Percentiles rank a stretch among this genome's conserved stretches.
Evolutionary conservation across 495 filamentous ascomycete genomes (phyloP).

Genomic region (Xylaria venustula): DNA sequence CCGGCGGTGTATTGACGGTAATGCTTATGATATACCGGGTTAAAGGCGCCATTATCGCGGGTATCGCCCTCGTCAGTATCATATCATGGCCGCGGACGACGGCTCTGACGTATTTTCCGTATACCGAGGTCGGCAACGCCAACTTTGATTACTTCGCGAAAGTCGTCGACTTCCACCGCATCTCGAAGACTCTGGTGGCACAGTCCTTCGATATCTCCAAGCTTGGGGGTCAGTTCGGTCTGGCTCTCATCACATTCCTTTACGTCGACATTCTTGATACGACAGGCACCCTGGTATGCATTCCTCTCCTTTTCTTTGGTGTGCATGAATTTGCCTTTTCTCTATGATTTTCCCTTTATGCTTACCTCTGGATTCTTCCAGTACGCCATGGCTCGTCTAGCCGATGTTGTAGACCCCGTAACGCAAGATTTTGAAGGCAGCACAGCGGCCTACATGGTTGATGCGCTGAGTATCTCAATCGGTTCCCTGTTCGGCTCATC

Average conservation of each 20-base stretch:
- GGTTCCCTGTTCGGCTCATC: constrained; percentile 71
- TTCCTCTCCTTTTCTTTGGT: not conserved
- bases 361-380: constrained; percentile 14
- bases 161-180: constrained; percentile 76
- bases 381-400: constrained; percentile 82
- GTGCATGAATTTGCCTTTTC: not conserved
- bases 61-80: constrained; percentile 77
- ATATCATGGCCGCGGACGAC: constrained; percentile 79
- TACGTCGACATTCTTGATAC: constrained; percentile 82
- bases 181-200: constrained; percentile 60
- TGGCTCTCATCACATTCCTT: constrained; percentile 79
- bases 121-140: constrained; percentile 61
- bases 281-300: constrained; percentile 60
- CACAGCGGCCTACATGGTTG: constrained; percentile 73
- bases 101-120: constrained; percentile 73
- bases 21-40: constrained; percentile 79
- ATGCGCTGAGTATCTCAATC: constrained; percentile 74
- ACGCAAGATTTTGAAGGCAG: constrained; percentile 79
- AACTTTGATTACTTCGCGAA: constrained; percentile 81
- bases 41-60: constrained; percentile 77
- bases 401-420: constrained; percentile 66
- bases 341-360: not conserved
- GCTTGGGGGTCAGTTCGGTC: constrained; percentile 64
- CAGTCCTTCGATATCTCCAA: constrained; percentile 66
- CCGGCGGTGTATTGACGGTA: constrained; percentile 71